phyloP scores from a whole-genome alignment of 768 basidiomycete species.

The Pulveroboletus sp. region DNA sequence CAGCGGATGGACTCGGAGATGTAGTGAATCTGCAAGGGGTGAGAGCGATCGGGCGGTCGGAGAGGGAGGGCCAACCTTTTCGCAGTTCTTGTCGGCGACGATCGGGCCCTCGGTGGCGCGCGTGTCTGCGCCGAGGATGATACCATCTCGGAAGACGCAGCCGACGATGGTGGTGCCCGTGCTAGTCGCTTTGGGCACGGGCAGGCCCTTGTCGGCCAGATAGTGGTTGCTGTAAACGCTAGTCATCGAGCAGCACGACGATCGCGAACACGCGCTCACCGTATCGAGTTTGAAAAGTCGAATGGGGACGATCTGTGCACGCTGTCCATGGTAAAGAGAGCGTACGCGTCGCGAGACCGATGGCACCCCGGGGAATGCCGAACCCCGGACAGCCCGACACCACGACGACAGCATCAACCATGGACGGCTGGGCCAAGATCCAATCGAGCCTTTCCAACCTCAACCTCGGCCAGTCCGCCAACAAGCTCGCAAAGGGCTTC shows the following conservation, averaged over 20 bases:
- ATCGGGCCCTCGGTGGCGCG: conserved; percentile 92
- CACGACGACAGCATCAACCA: conserved; percentile 7
- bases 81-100: conserved; percentile 99
- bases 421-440: conserved; percentile 65
- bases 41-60: background rate
- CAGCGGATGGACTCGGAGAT: conserved; percentile 94
- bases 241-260: background rate
- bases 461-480: conserved; percentile 73
- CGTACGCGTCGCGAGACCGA: conserved; percentile 29
- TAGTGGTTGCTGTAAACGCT: conserved; percentile 60
- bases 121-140: conserved; percentile 95
- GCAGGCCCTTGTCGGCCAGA: conserved; percentile 64
- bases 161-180: conserved; percentile 99
- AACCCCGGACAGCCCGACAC: conserved; percentile 11
- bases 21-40: conserved; percentile 77
- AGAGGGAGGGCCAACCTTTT: conserved; percentile 65
- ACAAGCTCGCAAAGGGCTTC: conserved; percentile 75
- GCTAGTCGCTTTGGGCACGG: conserved; percentile 80
- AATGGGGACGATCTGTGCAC: conserved; percentile 58
- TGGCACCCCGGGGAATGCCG: background rate
- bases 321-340: conserved; percentile 38
- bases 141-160: conserved; percentile 86
- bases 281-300: conserved; percentile 70
- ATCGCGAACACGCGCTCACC: conserved; percentile 45
- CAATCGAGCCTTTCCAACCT: conserved; percentile 57